Percentiles rank a stretch among this genome's conserved stretches.
Evolutionary conservation across 306 rosid genomes (phyloP).

Genomic region (Ceratonia siliqua): DNA sequence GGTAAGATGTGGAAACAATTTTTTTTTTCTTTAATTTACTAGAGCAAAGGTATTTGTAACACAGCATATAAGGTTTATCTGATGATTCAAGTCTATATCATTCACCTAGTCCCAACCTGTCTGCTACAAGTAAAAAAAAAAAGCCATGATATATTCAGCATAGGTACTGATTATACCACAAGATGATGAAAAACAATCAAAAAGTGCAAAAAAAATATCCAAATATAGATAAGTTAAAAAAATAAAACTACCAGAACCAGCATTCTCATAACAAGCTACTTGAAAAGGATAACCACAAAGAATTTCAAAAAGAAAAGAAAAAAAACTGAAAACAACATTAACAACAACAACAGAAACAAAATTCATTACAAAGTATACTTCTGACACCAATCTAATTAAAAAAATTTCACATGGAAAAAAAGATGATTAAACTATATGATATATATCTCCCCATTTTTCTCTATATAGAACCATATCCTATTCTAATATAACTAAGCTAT

Average conservation of each 20-base stretch:
- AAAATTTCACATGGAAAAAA: not conserved
- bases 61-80: not conserved
- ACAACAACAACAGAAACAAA: not conserved
- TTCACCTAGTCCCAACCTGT: conserved; percentile 11
- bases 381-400: conserved; percentile 14
- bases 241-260: not conserved
- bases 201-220: conserved; percentile 13
- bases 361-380: not conserved
- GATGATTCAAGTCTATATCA: conserved; percentile 3
- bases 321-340: not conserved
- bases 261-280: conserved; percentile 22
- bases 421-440: not conserved
- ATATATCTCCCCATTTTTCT: not conserved
- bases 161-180: conserved; percentile 27
- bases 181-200: not conserved
- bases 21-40: not conserved
- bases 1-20: not conserved
- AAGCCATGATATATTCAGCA: conserved; percentile 9
- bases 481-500: conserved; percentile 25
- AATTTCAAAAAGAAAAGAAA: not conserved
- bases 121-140: not conserved
- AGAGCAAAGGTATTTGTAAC: not conserved
- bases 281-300: not conserved
- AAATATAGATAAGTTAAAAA: conserved; percentile 11
- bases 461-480: conserved; percentile 4